Conservation (phyloP, 2,329 filamentous ascomycete species). For the Monilinia aucupariae region DNA sequence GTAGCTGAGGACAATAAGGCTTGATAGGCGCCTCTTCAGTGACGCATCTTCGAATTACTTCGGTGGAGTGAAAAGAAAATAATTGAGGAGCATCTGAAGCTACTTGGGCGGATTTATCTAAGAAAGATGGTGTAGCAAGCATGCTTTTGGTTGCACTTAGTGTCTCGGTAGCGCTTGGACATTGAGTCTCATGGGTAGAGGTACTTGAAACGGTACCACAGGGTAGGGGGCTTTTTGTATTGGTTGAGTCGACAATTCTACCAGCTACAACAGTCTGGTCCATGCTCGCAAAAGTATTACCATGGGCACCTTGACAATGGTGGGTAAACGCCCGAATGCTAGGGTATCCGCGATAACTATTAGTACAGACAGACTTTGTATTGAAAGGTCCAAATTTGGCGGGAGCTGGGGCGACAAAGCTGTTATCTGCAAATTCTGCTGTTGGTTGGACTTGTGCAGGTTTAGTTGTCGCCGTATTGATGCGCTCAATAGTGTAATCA, state of each 20-base stretch:
- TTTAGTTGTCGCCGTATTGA: too few species aligned
- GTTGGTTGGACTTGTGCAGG: not conserved
- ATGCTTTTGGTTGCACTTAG: not conserved
- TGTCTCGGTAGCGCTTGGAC: too few species aligned
- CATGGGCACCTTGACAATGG: not conserved
- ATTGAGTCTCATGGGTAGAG: not conserved
- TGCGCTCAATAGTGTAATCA: not conserved
- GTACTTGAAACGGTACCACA: not conserved
- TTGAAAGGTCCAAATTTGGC: not conserved
- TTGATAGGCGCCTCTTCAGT: not conserved
- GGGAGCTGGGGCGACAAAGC: not conserved
- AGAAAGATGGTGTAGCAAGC: too few species aligned
- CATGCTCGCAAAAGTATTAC: not conserved
- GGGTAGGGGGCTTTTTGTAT: not conserved
- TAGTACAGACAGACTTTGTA: not conserved
- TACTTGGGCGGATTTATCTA: too few species aligned
- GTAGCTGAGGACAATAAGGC: too few species aligned
- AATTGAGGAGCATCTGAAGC: not conserved
- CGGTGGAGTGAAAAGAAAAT: fast-evolving
- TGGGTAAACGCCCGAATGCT: too few species aligned
- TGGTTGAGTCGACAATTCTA: not conserved
- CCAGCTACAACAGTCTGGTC: not conserved
- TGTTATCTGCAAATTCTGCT: not conserved
- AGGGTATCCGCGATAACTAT: not conserved
- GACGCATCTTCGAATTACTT: too few species aligned